Evolutionary conservation across 495 filamentous ascomycete genomes (phyloP).

Genomic region (Aspergillus conjunctus): DNA sequence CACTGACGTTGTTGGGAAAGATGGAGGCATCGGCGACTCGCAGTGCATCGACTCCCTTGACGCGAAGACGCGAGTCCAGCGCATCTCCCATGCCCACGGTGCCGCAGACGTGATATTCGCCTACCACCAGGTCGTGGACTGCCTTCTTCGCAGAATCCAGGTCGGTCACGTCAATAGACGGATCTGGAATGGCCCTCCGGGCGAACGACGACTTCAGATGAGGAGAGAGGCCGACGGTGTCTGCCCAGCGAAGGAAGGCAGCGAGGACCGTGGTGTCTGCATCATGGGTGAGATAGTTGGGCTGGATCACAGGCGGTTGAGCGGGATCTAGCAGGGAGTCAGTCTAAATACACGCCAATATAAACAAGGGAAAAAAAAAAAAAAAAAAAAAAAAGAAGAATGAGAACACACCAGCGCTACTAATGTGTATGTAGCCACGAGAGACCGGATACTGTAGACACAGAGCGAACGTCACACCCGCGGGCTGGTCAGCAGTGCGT

Average conservation of each 20-base stretch:
- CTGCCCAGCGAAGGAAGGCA: slow-evolving; percentile 29
- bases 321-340: slow-evolving; percentile 23
- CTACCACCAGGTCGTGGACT: slow-evolving; percentile 22
- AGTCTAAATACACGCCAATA: background rate
- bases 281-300: slow-evolving; percentile 36
- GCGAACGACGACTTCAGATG: slow-evolving; percentile 26
- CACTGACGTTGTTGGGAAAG: slow-evolving; percentile 50
- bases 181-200: slow-evolving; percentile 22
- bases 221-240: slow-evolving; percentile 25
- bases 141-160: slow-evolving; percentile 20
- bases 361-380: background rate
- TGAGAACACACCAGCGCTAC: slow-evolving; percentile 23
- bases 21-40: slow-evolving; percentile 58
- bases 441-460: slow-evolving; percentile 46
- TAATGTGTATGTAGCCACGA: slow-evolving; percentile 59
- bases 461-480: slow-evolving; percentile 23
- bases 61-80: slow-evolving; percentile 48
- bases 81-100: slow-evolving; percentile 61
- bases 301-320: slow-evolving; percentile 26
- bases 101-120: slow-evolving; percentile 36
- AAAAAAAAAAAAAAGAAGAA: background rate
- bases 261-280: slow-evolving; percentile 44
- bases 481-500: slow-evolving; percentile 16
- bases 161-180: slow-evolving; percentile 27
- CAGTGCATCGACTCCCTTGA: slow-evolving; percentile 51